Base-by-base conservation (phyloP, 441 rosid genomes). In the Mallotus japonicus region DNA sequence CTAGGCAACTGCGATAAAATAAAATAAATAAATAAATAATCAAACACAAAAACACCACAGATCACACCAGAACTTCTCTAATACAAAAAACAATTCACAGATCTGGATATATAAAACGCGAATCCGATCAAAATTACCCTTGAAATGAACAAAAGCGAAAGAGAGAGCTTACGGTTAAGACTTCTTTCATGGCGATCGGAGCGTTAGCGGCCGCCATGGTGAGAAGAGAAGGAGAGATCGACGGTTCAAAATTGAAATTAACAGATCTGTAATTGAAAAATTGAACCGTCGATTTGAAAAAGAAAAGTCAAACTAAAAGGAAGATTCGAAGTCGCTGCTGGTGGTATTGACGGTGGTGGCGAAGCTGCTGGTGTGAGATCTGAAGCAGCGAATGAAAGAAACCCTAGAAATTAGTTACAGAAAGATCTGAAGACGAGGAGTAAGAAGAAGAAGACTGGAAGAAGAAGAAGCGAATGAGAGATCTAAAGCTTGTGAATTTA, bases 151-250 rank as follows among this genome's bases (percentile, higher is more conserved):
- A 44, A 44, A 1, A 44, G 15, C 62, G 4, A 19, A 20, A 58
- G 13, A 62, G 40, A 34, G 70, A 62, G 53, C 79, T 81, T 59
- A 86, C 90, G 42, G 87, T 86, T 53, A 86, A 66, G 60, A 83
- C 84, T 81, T 86, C 90, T 69, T 85, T 86, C 88, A 86, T 87
- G 78, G 86, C 62, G 83, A 87, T 87, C 81, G 88, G 90, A 8
- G 90, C 88, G 84, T 77, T 87, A 42, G 90, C 90, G 44, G 90
- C 85, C 76, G 90, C 88, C 90, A 87, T 87, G 80, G 70, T 50
- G 70, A 55, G 62, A 44, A 17, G 4, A 16, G 3, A 11, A 9
- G 62, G 34, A 67, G 49, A 81, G 78, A 77, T 80, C 77, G 82
- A 73, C 76, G 73, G 79, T 78, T 16, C 76, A 67, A 74, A 85